Percentiles rank a stretch among this genome's conserved stretches.
Conservation (phyloP, 495 filamentous ascomycete species). For the Aspergillus ostianus region DNA sequence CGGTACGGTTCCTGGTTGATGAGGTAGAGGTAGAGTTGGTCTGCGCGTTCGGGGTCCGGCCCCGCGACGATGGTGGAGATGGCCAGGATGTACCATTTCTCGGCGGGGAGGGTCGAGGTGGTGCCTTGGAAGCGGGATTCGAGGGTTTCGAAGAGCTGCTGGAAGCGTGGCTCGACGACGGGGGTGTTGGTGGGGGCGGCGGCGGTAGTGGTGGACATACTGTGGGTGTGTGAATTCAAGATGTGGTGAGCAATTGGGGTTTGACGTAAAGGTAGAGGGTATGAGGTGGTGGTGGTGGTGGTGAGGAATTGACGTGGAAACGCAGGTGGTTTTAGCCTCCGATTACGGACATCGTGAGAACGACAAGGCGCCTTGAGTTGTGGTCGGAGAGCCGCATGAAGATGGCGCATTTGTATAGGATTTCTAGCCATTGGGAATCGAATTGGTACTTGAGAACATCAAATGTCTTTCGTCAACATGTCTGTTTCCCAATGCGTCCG, state of each 20-base stretch:
- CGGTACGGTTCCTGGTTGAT: conserved; percentile 39
- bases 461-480: neutral
- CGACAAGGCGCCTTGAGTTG: neutral
- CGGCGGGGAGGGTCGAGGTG: conserved; percentile 39
- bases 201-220: conserved; percentile 19
- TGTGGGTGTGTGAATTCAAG: conserved; percentile 10
- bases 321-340: neutral
- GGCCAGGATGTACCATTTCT: conserved; percentile 59
- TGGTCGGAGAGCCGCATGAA: neutral
- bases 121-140: conserved; percentile 51
- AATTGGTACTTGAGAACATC: no score
- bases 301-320: neutral
- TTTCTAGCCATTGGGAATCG: no score
- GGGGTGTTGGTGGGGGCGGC: conserved; percentile 13
- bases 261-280: neutral
- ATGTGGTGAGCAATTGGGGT: neutral
- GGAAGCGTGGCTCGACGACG: conserved; percentile 30
- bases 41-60: conserved; percentile 45
- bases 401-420: neutral
- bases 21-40: conserved; percentile 51
- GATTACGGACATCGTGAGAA: neutral
- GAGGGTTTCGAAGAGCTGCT: conserved; percentile 47
- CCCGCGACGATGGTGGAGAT: conserved; percentile 44
- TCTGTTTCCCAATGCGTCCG: neutral
- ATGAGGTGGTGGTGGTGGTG: no score